A percentile compares a stretch with the other conserved stretches of the same genome.
Evolutionary conservation across 148 eudicot genomes (phyloP).

Genomic region (Chenopodium suecicum): DNA sequence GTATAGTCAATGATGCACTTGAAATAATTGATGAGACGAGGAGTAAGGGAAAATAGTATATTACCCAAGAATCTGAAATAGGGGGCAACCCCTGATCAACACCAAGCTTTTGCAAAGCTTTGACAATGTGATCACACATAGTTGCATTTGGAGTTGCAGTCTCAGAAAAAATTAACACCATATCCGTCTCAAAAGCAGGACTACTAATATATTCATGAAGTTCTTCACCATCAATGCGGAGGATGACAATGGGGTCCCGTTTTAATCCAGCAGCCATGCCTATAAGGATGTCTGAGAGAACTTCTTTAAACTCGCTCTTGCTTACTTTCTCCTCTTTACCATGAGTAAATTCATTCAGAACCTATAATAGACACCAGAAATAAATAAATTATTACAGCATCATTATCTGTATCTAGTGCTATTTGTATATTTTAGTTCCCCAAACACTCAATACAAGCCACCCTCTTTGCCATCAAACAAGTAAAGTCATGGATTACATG

Average conservation of each 20-base stretch:
- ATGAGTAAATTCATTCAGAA: constrained; percentile 74
- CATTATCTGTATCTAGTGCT: neutral
- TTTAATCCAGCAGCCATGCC: constrained; percentile 96
- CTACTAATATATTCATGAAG: constrained; percentile 59
- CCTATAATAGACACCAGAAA: constrained; percentile 34
- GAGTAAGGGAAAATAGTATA: neutral
- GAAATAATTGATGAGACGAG: neutral
- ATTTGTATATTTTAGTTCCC: neutral
- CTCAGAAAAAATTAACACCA: constrained; percentile 54
- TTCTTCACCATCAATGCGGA: constrained; percentile 88
- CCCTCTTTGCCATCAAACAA: neutral
- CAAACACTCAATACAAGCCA: neutral
- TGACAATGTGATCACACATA: constrained; percentile 45
- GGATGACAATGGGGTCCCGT: constrained; percentile 85
- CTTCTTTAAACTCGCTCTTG: constrained; percentile 73
- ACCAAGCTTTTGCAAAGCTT: constrained; percentile 67
- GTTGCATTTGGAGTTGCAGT: constrained; percentile 43
- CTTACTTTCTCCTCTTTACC: constrained; percentile 76
- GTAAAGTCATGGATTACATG: neutral
- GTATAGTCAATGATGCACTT: neutral
- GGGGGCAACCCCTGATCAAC: constrained; percentile 95
- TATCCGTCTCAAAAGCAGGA: constrained; percentile 57
- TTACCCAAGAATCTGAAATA: constrained; percentile 82
- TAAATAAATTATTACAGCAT: neutral
- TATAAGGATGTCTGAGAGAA: constrained; percentile 71